phyloP scores from a whole-genome alignment of 2,329 filamentous ascomycete genomes.

The Verticillium tricorpus region DNA sequence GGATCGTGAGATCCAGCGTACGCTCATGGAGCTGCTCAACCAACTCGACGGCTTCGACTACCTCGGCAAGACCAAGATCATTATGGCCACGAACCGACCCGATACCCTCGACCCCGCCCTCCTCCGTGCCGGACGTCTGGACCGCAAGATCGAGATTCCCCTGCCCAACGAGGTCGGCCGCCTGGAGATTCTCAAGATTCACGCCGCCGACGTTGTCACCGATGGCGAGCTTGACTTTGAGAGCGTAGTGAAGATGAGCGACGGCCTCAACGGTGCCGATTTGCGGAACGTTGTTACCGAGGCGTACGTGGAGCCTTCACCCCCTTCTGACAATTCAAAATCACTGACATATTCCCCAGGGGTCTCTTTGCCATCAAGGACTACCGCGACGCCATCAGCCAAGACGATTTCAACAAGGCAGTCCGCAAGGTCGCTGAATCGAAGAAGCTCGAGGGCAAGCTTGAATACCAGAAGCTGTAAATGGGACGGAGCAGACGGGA shows the following conservation, averaged over 20 bases:
- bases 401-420: conserved; percentile 99
- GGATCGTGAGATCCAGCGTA: conserved; percentile 96
- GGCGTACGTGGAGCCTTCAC: conserved; percentile 63
- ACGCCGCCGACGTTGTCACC: conserved; percentile 77
- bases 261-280: conserved; percentile 95
- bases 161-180: conserved; percentile 95
- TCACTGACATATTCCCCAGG: conserved; percentile 36
- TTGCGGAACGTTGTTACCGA: conserved; percentile 96
- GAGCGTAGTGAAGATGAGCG: conserved; percentile 99
- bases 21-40: conserved; percentile 97
- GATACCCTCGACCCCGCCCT: conserved; percentile 93
- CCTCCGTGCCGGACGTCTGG: conserved; percentile 85
- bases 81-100: conserved; percentile 98
- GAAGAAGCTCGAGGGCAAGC: conserved; percentile 98
- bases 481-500: background rate
- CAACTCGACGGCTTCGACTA: conserved; percentile 99
- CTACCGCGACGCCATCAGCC: conserved; percentile 91
- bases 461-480: conserved; percentile 95
- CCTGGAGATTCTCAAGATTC: conserved; percentile 97
- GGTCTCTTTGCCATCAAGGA: conserved; percentile 98
- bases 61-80: conserved; percentile 98
- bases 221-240: conserved; percentile 98
- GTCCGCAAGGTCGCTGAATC: conserved; percentile 95
- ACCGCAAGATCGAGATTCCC: conserved; percentile 97
- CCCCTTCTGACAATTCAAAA: background rate